These are phyloP conservation scores for Neurospora africana DNA, from an alignment of 495 filamentous ascomycete genomes.

Conservation along the genomic window DNA sequence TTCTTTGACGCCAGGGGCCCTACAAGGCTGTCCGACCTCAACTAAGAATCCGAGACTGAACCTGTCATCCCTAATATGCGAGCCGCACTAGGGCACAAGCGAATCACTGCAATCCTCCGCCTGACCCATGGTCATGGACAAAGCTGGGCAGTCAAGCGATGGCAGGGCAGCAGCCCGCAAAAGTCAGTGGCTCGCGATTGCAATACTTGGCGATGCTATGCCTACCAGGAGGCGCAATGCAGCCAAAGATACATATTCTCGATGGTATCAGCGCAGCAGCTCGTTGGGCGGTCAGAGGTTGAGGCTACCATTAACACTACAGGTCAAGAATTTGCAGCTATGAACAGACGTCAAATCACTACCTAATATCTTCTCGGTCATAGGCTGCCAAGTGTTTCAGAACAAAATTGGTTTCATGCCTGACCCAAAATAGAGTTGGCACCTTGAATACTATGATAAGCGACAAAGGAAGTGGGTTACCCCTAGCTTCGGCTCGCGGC, in stretches of 20 bases:
- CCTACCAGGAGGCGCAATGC: neutral
- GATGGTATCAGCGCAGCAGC: neutral
- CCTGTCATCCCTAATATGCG: neutral
- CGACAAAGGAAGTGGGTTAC: neutral
- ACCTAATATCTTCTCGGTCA: neutral
- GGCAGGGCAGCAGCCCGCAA: neutral
- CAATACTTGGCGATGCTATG: neutral
- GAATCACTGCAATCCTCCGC: neutral
- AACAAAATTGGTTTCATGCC: neutral
- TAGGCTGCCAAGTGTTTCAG: neutral
- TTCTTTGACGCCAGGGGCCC: slow-evolving; percentile 1
- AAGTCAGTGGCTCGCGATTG: neutral
- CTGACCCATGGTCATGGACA: neutral
- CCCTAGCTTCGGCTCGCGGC: neutral
- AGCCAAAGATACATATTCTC: neutral
- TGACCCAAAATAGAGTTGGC: neutral
- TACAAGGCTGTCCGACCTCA: slow-evolving; percentile 1
- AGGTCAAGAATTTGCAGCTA: neutral
- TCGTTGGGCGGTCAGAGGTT: neutral
- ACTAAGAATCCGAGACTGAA: neutral
- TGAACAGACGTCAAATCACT: neutral
- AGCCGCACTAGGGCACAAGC: neutral
- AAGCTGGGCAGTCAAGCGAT: neutral
- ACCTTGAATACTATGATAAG: neutral
- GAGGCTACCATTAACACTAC: neutral